phyloP scores from a whole-genome alignment of 2,329 filamentous ascomycete genomes.

The Apiospora kogelbergensis region DNA sequence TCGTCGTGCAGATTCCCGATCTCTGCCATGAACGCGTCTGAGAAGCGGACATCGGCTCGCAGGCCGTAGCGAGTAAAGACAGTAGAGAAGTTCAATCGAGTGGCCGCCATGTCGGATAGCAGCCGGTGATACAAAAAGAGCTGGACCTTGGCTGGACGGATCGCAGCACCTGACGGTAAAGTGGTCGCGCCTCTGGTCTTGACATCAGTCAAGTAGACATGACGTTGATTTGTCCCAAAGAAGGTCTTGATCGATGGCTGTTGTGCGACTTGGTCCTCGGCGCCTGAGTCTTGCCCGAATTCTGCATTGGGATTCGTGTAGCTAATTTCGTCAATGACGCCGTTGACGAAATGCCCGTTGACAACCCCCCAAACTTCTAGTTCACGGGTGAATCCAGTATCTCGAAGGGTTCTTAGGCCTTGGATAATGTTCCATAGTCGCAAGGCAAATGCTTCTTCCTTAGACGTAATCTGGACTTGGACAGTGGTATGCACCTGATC shows the following conservation, averaged over 20 bases:
- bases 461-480: constrained; percentile 67
- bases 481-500: constrained; percentile 81
- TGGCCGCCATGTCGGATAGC: constrained; percentile 72
- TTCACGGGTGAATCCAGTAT: constrained; percentile 72
- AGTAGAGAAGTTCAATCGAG: constrained; percentile 65
- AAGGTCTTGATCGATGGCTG: constrained; percentile 43
- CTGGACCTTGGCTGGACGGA: constrained; percentile 80
- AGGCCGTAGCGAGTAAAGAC: constrained; percentile 74
- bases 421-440: constrained; percentile 90
- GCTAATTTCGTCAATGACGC: constrained; percentile 84
- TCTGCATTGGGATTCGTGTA: constrained; percentile 72
- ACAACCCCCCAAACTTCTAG: constrained; percentile 83
- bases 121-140: constrained; percentile 88
- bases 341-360: constrained; percentile 81
- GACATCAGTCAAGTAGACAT: constrained; percentile 79
- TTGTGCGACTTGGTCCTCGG: constrained; percentile 24
- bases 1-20: constrained; percentile 69
- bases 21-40: constrained; percentile 76
- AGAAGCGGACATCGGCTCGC: constrained; percentile 65
- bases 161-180: constrained; percentile 63
- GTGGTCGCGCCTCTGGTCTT: constrained; percentile 75
- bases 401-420: constrained; percentile 71
- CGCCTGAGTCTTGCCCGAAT: constrained; percentile 61
- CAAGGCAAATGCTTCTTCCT: constrained; percentile 81
- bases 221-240: constrained; percentile 32